These are phyloP conservation scores for Phialophora chinensis DNA, from an alignment of 2,329 filamentous ascomycete species.

Conservation along the genomic window DNA sequence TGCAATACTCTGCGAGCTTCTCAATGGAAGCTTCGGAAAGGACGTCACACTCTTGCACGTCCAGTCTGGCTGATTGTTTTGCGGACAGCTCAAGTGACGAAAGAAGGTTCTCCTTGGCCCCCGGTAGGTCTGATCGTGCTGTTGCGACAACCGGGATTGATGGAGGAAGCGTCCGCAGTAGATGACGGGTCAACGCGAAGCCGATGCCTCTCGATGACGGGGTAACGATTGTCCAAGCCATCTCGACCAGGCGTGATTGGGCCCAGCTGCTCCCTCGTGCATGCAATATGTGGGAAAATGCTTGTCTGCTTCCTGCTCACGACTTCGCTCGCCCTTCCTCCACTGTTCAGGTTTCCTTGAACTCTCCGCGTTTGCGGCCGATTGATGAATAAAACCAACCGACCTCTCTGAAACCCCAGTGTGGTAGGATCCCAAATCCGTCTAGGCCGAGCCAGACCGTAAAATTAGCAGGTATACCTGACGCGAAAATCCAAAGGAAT, in stretches of 20 bases:
- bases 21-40: slow-evolving; percentile 63
- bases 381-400: not conserved
- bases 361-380: not conserved
- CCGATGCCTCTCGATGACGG: slow-evolving; percentile 70
- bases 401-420: no score
- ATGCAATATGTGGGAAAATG: not conserved
- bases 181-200: slow-evolving; percentile 63
- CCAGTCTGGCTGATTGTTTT: slow-evolving; percentile 44
- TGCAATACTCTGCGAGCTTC: slow-evolving; percentile 61
- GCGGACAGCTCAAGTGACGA: slow-evolving; percentile 41
- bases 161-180: slow-evolving; percentile 60
- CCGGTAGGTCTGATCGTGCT: slow-evolving; percentile 55
- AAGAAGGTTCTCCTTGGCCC: slow-evolving; percentile 55
- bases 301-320: not conserved
- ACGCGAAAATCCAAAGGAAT: no score
- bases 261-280: not conserved
- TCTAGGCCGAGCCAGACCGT: no score
- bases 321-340: not conserved
- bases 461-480: no score
- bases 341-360: not conserved
- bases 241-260: slow-evolving; percentile 1
- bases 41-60: slow-evolving; percentile 47
- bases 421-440: no score
- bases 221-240: slow-evolving; percentile 50
- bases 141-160: slow-evolving; percentile 65